These are phyloP conservation scores for Rosellinia necatrix DNA, from an alignment of 2,329 filamentous ascomycete species.

Conservation along the genomic window DNA sequence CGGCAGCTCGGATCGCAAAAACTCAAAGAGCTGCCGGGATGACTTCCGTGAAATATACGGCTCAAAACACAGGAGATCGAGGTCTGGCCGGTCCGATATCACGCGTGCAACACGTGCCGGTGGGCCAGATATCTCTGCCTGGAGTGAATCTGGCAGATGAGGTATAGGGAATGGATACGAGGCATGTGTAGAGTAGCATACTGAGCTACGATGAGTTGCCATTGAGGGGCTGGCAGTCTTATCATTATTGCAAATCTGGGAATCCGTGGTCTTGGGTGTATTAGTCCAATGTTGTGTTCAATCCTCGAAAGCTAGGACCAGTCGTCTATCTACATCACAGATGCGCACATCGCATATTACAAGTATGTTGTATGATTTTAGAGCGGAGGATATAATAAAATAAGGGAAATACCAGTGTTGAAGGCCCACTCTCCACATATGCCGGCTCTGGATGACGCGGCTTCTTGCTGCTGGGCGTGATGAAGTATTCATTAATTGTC, in stretches of 20 bases:
- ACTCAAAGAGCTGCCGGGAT: conserved; percentile 67
- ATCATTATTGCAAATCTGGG: background rate
- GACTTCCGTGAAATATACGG: conserved; percentile 67
- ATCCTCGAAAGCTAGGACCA: background rate
- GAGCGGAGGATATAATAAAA: background rate
- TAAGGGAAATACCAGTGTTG: background rate
- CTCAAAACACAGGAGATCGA: conserved; percentile 77
- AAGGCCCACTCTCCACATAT: conserved; percentile 26
- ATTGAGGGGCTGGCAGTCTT: background rate
- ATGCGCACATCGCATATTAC: background rate
- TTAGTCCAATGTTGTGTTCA: background rate
- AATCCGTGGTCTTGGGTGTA: background rate
- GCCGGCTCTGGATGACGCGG: conserved; percentile 35
- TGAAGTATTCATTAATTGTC: conserved; percentile 73
- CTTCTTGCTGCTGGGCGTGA: conserved; percentile 49
- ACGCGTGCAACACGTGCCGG: conserved; percentile 57
- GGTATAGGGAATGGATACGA: conserved; percentile 58
- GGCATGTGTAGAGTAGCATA: conserved; percentile 45
- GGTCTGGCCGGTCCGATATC: conserved; percentile 70
- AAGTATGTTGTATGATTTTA: background rate
- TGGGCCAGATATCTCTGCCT: conserved; percentile 46
- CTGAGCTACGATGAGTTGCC: background rate
- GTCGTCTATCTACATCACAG: background rate
- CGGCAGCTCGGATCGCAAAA: conserved; percentile 71
- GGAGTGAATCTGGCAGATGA: conserved; percentile 47